A percentile compares a stretch with the other conserved stretches of the same genome.
Conservation (phyloP, 176 grass and related monocot species). For the Panicum miliaceum region DNA sequence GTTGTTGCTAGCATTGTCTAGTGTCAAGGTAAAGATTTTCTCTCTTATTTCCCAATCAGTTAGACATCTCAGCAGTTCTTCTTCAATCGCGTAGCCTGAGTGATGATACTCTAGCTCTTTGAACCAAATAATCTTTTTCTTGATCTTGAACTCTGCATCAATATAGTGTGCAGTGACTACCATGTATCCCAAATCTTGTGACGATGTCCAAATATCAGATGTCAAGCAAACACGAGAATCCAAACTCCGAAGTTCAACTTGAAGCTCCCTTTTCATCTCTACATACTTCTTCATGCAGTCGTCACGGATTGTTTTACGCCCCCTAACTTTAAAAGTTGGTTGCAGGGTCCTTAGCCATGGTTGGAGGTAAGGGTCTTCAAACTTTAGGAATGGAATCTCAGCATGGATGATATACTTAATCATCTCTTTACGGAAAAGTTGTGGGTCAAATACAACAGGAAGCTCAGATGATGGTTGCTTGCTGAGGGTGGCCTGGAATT, state of each 20-base stretch:
- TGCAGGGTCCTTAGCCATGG: neutral
- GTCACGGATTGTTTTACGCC: neutral
- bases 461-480: neutral
- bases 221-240: neutral
- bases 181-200: neutral
- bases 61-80: neutral
- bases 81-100: neutral
- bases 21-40: neutral
- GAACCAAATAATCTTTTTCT: neutral
- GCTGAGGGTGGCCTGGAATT: neutral
- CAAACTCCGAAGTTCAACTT: neutral
- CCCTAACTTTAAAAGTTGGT: neutral
- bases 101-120: neutral
- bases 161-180: neutral
- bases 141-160: neutral
- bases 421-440: neutral
- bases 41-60: neutral
- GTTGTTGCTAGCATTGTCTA: neutral
- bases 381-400: neutral
- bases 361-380: neutral
- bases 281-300: neutral
- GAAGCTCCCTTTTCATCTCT: neutral
- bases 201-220: neutral
- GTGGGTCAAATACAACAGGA: neutral
- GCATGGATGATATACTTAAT: neutral